Evolutionary conservation across 495 filamentous ascomycete genomes (phyloP), one percentile per base, ranked within the genome.

Genomic region (Lophium mytilinum): DNA sequence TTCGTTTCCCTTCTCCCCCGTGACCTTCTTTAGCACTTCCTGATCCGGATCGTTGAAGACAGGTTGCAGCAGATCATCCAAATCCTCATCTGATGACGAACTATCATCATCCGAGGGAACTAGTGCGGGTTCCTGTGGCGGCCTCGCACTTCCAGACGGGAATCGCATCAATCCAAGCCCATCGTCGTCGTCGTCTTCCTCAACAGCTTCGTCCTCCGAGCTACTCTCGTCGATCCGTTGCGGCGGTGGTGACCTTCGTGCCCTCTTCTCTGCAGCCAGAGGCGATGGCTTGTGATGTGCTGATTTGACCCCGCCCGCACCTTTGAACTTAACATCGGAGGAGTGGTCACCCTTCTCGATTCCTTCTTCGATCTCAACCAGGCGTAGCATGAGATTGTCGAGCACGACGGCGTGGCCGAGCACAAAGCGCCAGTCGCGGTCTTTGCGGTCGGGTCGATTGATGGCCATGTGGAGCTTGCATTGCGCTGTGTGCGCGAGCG

Each of bases 291-390:
- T 18, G 8, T 18, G 45, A 9, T 9, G 19, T 18, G 15, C 6
- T 24, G 34, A 48, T 33, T 24, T 12, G 30, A 48, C 37, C 41
- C 55, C 57, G 4, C 60, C 63, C 9, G 60, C 58, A 9, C 60
- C 63, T 49, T 58, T 52, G 51, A 66, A 66, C 18, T 43, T 54
- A n/a, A 66, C 50, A 3, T 39, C 48, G 6, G 19, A 15, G 14
- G 63, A 56, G 21, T 61, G 60, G 17, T 63, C n/a, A 17, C 19
- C 37, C 33, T 55, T 52, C 34, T 50, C 57, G 37, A 60, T 60
- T 41, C 56, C 55, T 51, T 67, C 61, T 42, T 67, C 64, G 17
- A 67, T 64, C 41, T 67, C 53, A 33, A 64, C 64, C 30, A 67
- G 61, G 30, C 61, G 64, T 3, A 67, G 53, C 7, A 58, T 55